A percentile compares a stretch with the other conserved stretches of the same genome.
Conservation (phyloP, 1,139 yeast species). For the Lodderomyces metapsilosis region DNA sequence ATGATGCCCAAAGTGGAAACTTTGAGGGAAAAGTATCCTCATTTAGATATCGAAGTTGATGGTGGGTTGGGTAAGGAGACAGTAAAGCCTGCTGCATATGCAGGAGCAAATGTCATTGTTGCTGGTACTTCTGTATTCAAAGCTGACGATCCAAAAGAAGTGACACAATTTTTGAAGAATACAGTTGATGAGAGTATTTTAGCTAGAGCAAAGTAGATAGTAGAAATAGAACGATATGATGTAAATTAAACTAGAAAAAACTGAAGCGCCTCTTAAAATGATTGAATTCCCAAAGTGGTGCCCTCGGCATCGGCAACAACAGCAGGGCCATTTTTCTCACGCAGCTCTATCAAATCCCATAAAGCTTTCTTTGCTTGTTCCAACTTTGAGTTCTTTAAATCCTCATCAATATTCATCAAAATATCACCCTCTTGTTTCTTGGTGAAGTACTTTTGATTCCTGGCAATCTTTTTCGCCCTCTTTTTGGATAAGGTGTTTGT, state of each 20-base stretch:
- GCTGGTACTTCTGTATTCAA: constrained; percentile 95
- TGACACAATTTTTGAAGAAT: constrained; percentile 64
- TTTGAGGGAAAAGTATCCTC: constrained; percentile 71
- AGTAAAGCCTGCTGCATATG: constrained; percentile 79
- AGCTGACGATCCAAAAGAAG: constrained; percentile 73
- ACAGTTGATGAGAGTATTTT: constrained; percentile 42
- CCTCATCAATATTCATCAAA: constrained; percentile 50
- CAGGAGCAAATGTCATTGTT: constrained; percentile 97
- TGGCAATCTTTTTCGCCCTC: constrained; percentile 76
- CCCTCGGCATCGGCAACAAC: constrained; percentile 59
- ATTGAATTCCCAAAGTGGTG: constrained; percentile 79
- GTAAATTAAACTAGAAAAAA: neutral
- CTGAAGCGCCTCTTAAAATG: constrained; percentile 26
- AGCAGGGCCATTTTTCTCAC: constrained; percentile 39
- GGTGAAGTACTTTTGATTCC: constrained; percentile 70
- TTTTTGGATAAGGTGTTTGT: constrained; percentile 71
- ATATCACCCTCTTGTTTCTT: constrained; percentile 50
- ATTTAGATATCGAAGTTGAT: constrained; percentile 89
- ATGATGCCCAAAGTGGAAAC: constrained; percentile 95
- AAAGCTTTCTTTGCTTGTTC: constrained; percentile 62
- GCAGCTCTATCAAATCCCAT: constrained; percentile 66
- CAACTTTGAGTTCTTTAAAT: constrained; percentile 32
- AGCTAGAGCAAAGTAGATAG: constrained; percentile 12
- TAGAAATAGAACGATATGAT: neutral
- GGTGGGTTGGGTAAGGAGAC: constrained; percentile 93